A percentile compares a stretch with the other conserved stretches of the same genome.
Conservation (phyloP, 2,329 filamentous ascomycete species). For the Tolypocladium guangdongense region DNA sequence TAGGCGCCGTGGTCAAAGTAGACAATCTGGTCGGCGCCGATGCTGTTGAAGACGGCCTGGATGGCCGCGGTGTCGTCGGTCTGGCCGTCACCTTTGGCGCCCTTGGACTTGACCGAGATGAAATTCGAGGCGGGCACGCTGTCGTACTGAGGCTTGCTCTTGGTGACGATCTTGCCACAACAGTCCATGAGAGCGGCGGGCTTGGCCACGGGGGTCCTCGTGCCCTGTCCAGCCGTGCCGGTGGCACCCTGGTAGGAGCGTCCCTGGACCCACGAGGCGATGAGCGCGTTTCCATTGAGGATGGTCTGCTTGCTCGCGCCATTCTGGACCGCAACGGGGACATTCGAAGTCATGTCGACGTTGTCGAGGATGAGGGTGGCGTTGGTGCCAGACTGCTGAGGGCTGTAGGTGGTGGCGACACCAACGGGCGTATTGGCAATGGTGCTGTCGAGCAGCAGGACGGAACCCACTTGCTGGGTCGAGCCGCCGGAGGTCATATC, state of each 20-base stretch:
- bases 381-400: background rate
- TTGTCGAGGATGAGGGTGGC: slow-evolving; percentile 60
- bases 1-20: slow-evolving; percentile 72
- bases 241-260: slow-evolving; percentile 50
- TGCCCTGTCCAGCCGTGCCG: slow-evolving; percentile 47
- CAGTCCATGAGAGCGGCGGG: slow-evolving; percentile 53
- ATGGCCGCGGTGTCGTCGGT: slow-evolving; percentile 83
- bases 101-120: slow-evolving; percentile 69
- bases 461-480: slow-evolving; percentile 69
- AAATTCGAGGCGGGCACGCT: slow-evolving; percentile 56
- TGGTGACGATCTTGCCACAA: slow-evolving; percentile 63
- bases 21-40: slow-evolving; percentile 51
- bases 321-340: slow-evolving; percentile 55
- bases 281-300: slow-evolving; percentile 55
- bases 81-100: slow-evolving; percentile 76
- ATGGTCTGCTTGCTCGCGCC: slow-evolving; percentile 2
- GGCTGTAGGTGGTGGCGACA: slow-evolving; percentile 6
- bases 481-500: slow-evolving; percentile 58
- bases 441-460: slow-evolving; percentile 71
- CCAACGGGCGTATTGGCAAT: slow-evolving; percentile 68
- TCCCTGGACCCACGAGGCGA: slow-evolving; percentile 71
- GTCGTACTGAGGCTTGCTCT: slow-evolving; percentile 84
- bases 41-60: slow-evolving; percentile 63
- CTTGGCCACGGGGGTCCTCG: slow-evolving; percentile 45
- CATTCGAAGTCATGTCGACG: slow-evolving; percentile 62